Conservation (phyloP, 2,329 filamentous ascomycete genomes). For the Nemania diffusa region DNA sequence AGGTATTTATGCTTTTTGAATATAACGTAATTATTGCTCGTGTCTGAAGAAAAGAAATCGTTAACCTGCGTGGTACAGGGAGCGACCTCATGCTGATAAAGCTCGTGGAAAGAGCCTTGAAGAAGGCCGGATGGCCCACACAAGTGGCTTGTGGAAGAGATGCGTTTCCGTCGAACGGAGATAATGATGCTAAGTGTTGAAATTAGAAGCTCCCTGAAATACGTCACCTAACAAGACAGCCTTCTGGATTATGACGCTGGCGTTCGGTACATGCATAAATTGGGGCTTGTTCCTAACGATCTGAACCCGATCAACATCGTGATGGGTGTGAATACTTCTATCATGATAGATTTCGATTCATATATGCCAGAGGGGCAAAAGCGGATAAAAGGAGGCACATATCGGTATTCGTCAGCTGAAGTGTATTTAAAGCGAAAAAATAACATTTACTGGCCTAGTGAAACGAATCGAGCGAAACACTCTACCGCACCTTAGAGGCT, state of each 20-base stretch:
- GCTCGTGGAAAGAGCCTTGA: background rate
- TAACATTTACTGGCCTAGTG: background rate
- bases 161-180: background rate
- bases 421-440: background rate
- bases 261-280: constrained; percentile 27
- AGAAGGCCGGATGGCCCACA: background rate
- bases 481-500: too few relatives aligned
- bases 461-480: too few relatives aligned
- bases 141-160: background rate
- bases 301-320: constrained; percentile 36
- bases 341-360: constrained; percentile 39
- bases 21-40: background rate
- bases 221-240: too few relatives aligned
- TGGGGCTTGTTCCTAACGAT: constrained; percentile 29
- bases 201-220: too few relatives aligned
- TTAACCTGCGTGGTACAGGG: background rate
- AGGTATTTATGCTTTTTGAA: background rate
- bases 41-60: background rate
- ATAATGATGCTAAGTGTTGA: background rate
- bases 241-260: too few relatives aligned
- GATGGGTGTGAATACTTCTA: constrained; percentile 29
- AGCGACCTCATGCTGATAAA: background rate
- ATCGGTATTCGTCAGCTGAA: background rate
- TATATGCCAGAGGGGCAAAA: constrained; percentile 26
- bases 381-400: constrained; percentile 1